Evolutionary conservation across 345 rosid species (phyloP), one percentile per base, ranked within the genome.

Genomic region (Salix suchowensis): DNA sequence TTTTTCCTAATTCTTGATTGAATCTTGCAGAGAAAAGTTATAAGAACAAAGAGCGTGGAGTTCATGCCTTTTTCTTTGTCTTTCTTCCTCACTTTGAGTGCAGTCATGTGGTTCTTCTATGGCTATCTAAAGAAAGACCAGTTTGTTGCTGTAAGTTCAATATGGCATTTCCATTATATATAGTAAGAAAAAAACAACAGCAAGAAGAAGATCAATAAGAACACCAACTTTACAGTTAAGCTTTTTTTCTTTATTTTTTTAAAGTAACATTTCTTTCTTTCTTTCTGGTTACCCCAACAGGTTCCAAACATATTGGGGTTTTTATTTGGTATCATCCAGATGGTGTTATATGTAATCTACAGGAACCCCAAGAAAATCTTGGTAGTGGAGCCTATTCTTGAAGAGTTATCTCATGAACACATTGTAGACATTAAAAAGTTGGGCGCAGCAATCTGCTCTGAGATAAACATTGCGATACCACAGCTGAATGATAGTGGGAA

Each of bases 41-140:
- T 93, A 40, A 83, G 80, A 75, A 96, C 98, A 44, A 88, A 83
- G 77, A 89, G 91, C 54, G 93, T 89, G 79, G 93, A 89, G 83
- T 89, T 84, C 90, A 89, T 88, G 93, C 91, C 93, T 1, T 81
- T 87, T 76, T 79, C 81, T 73, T 75, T 89, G 78, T 89, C 93
- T 18, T 76, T 88, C 68, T 42, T 86, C 75, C 88, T 89, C 62
- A 84, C 88, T 44, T 12, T 88, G 36, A 89, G 86, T 81, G 93
- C 93, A 23, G 77, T 88, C 55, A 74, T 76, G 11, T 89, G 93
- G 93, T 82, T 88, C 36, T 78, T 88, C 48, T 89, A 85, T 70
- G 93, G 93, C 1, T 66, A 48, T n/a, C 72, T 80, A 8, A 65
- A 62, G 64, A 75, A 67, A 36, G 83, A 80, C 68, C 18, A 28